phyloP scores from a whole-genome alignment of 306 rosid genomes.

The Quercus aquifolioides region DNA sequence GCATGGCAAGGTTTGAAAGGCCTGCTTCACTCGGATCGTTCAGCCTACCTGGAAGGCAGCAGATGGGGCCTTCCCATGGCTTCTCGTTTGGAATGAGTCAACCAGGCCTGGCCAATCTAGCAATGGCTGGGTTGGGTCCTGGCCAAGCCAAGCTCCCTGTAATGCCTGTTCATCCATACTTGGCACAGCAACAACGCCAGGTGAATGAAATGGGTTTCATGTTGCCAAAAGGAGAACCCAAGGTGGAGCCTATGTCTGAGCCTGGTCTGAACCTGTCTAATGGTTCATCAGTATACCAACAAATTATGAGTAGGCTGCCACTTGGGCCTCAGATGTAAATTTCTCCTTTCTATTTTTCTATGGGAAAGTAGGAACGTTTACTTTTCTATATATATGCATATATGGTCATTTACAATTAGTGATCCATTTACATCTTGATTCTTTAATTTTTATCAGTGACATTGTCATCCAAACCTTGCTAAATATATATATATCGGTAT shows the following conservation, averaged over 20 bases:
- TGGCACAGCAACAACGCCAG: conserved; percentile 50
- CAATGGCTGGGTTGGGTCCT: conserved; percentile 61
- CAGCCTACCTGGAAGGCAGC: conserved; percentile 67
- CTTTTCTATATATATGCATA: conserved; percentile 14
- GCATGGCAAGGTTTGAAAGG: conserved; percentile 64
- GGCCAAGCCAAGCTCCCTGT: conserved; percentile 55
- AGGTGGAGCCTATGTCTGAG: conserved; percentile 60
- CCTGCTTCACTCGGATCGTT: conserved; percentile 49
- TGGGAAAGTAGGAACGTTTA: conserved; percentile 27
- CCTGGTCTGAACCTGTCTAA: conserved; percentile 51
- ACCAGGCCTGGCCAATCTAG: conserved; percentile 51
- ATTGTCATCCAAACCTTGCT: not conserved
- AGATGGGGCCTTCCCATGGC: conserved; percentile 53
- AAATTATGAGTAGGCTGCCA: conserved; percentile 81
- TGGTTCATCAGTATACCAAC: conserved; percentile 74
- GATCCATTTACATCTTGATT: not conserved
- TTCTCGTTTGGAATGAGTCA: conserved; percentile 82
- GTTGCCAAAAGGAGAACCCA: conserved; percentile 86
- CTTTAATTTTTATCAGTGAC: not conserved
- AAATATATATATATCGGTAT: not conserved
- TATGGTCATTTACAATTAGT: not conserved
- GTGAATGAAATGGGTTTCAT: conserved; percentile 60
- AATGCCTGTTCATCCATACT: conserved; percentile 64
- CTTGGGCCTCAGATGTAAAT: conserved; percentile 84
- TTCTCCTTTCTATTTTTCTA: conserved; percentile 29